A percentile compares a stretch with the other conserved stretches of the same genome.
Evolutionary conservation across 495 filamentous ascomycete genomes (phyloP).

Genomic region (Penicillium soppii): DNA sequence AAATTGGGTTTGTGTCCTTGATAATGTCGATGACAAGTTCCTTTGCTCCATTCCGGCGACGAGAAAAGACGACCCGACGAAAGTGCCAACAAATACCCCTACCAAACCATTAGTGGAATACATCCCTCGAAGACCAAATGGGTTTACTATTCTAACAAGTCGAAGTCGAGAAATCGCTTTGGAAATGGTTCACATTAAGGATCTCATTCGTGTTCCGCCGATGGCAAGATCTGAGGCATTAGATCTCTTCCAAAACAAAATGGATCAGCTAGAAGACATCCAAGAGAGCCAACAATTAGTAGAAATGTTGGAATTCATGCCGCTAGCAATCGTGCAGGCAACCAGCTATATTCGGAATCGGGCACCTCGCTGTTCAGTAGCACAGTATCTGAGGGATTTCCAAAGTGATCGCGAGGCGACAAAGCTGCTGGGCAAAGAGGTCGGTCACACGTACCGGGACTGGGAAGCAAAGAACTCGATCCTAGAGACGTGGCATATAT

Average conservation of each 20-base stretch:
- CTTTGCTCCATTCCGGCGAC: slow-evolving; percentile 14
- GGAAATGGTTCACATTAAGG: slow-evolving; percentile 22
- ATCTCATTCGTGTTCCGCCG: slow-evolving; percentile 39
- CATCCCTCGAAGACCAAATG: background rate
- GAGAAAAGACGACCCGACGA: slow-evolving; percentile 1
- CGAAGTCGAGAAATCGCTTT: slow-evolving; percentile 24
- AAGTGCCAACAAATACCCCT: slow-evolving; percentile 14
- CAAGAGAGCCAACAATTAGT: slow-evolving; percentile 23
- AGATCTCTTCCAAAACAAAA: slow-evolving; percentile 41
- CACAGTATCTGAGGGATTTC: slow-evolving; percentile 39
- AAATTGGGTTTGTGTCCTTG: slow-evolving; percentile 10
- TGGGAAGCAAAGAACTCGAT: slow-evolving; percentile 19
- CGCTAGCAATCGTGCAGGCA: slow-evolving; percentile 51
- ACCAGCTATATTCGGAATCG: slow-evolving; percentile 43
- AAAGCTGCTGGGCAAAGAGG: slow-evolving; percentile 7
- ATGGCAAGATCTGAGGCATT: slow-evolving; percentile 32
- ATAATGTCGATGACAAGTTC: slow-evolving; percentile 20
- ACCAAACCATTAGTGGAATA: background rate
- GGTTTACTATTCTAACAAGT: slow-evolving; percentile 35
- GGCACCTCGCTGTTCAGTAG: slow-evolving; percentile 19
- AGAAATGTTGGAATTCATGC: slow-evolving; percentile 42
- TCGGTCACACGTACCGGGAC: slow-evolving; percentile 20
- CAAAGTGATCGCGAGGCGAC: slow-evolving; percentile 7
- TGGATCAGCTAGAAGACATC: slow-evolving; percentile 13
- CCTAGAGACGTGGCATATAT: slow-evolving; percentile 32